phyloP scores from a whole-genome alignment of 192 early-diverging fungal species.

The Lobulomyces angularis region DNA sequence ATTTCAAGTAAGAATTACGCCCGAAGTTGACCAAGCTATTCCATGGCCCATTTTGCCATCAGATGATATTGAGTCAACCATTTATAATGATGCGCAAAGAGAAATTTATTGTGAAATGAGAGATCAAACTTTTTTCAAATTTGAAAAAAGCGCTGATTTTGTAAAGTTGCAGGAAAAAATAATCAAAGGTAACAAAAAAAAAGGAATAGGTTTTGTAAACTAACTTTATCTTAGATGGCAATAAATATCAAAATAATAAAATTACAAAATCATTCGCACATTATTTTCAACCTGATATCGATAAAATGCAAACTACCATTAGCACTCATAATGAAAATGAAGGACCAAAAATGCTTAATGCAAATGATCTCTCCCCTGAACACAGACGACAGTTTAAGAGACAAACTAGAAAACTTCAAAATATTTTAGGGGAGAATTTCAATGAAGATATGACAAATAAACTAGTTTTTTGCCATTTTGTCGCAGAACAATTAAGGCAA shows the following conservation, averaged over 20 bases:
- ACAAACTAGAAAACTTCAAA: slow-evolving; percentile 46
- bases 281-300: too few relatives aligned
- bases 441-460: slow-evolving; percentile 35
- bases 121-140: slow-evolving; percentile 57
- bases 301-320: too few relatives aligned
- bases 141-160: slow-evolving; percentile 46
- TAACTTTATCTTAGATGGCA: too few relatives aligned
- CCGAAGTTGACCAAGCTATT: slow-evolving; percentile 59
- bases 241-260: too few relatives aligned
- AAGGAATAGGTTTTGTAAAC: too few relatives aligned
- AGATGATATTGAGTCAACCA: slow-evolving; percentile 32
- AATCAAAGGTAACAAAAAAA: slow-evolving; percentile 32
- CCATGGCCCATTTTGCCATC: slow-evolving; percentile 34
- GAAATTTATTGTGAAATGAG: slow-evolving; percentile 65
- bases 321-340: background rate
- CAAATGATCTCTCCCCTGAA: slow-evolving; percentile 36
- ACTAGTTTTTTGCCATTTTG: too few relatives aligned
- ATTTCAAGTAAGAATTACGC: slow-evolving; percentile 57
- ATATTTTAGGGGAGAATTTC: slow-evolving; percentile 45
- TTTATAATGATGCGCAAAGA: slow-evolving; percentile 74
- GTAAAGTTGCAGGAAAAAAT: slow-evolving; percentile 28
- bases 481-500: too few relatives aligned
- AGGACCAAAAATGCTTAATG: slow-evolving; percentile 5
- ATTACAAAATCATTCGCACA: too few relatives aligned
- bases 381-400: slow-evolving; percentile 45